phyloP scores from a whole-genome alignment of 2,329 filamentous ascomycete genomes.

The Aspergillus thermomutatus region DNA sequence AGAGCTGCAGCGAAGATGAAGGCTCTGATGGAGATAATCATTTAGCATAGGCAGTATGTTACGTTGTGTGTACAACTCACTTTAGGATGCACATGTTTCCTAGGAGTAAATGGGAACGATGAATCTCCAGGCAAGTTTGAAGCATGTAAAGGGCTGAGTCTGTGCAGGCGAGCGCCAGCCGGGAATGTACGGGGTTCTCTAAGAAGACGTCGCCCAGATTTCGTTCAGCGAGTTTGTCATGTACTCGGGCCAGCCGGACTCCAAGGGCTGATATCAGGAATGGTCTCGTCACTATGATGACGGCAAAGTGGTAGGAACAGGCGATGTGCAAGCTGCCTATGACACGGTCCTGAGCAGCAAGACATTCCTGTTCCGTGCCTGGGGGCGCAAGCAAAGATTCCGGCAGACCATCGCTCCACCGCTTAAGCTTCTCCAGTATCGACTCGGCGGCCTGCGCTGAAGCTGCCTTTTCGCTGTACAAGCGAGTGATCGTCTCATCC shows the following conservation, averaged over 20 bases:
- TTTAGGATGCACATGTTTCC: slow-evolving; percentile 60
- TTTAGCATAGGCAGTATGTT: neutral
- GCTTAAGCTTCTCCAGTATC: slow-evolving; percentile 42
- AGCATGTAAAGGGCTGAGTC: slow-evolving; percentile 56
- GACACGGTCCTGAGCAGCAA: slow-evolving; percentile 31
- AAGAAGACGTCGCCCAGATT: slow-evolving; percentile 10
- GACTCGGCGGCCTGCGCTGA: slow-evolving; percentile 36
- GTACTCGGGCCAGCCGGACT: slow-evolving; percentile 29
- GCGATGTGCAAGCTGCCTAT: slow-evolving; percentile 55
- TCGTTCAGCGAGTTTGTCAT: slow-evolving; percentile 22
- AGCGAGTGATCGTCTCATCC: slow-evolving; percentile 42
- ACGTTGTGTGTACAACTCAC: slow-evolving; percentile 33
- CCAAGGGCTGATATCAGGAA: slow-evolving; percentile 52
- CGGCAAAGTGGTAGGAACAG: slow-evolving; percentile 58
- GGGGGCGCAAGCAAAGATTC: slow-evolving; percentile 24
- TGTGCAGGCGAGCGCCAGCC: slow-evolving; percentile 52
- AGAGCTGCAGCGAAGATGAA: slow-evolving; percentile 57
- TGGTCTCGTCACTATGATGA: slow-evolving; percentile 56
- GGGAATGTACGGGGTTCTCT: slow-evolving; percentile 28
- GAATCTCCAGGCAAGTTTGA: slow-evolving; percentile 52
- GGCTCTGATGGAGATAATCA: slow-evolving; percentile 34
- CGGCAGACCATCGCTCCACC: slow-evolving; percentile 48
- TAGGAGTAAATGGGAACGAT: slow-evolving; percentile 44
- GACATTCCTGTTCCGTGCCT: slow-evolving; percentile 14
- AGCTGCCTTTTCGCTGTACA: slow-evolving; percentile 41